These are phyloP conservation scores for Calonectria hawksworthii DNA, from an alignment of 2,329 filamentous ascomycete genomes.

Conservation along the genomic window DNA sequence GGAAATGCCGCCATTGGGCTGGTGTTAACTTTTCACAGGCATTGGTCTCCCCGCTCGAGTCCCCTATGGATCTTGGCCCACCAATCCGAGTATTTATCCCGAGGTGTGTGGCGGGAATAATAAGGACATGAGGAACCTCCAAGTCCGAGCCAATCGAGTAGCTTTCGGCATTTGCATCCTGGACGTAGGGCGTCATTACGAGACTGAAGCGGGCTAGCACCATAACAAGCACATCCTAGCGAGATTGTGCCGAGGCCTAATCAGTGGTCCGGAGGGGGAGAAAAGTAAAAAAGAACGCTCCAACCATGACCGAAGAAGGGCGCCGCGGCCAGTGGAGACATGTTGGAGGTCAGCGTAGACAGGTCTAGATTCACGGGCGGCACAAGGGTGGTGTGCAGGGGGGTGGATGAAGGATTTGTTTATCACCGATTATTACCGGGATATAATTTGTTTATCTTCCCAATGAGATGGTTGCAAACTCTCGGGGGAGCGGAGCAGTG, in stretches of 20 bases:
- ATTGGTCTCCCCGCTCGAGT: conserved; percentile 12
- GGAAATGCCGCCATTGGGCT: not conserved
- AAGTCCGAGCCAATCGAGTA: conserved; percentile 26
- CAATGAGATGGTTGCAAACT: not conserved
- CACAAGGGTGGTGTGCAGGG: not conserved
- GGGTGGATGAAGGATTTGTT: not conserved
- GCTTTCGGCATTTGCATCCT: conserved; percentile 23
- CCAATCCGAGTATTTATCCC: conserved; percentile 15
- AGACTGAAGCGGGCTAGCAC: conserved; percentile 9
- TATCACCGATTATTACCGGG: conserved; percentile 30
- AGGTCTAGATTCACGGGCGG: conserved; percentile 1
- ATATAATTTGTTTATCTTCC: not conserved
- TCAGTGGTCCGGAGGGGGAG: not conserved
- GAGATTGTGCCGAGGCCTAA: conserved; percentile 30
- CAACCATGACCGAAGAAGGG: not conserved
- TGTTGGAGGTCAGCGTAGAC: not conserved
- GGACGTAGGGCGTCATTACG: conserved; percentile 9
- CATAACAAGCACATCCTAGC: conserved; percentile 20
- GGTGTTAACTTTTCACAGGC: not conserved
- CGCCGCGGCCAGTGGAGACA: not conserved
- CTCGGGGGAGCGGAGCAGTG: not conserved
- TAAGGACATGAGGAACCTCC: conserved; percentile 34
- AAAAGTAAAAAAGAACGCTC: not conserved
- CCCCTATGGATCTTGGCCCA: not conserved
- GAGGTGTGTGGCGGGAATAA: conserved; percentile 39